These are phyloP conservation scores for Teunomyces lycoperdinae DNA, from an alignment of 805 yeast genomes.

Conservation along the genomic window DNA sequence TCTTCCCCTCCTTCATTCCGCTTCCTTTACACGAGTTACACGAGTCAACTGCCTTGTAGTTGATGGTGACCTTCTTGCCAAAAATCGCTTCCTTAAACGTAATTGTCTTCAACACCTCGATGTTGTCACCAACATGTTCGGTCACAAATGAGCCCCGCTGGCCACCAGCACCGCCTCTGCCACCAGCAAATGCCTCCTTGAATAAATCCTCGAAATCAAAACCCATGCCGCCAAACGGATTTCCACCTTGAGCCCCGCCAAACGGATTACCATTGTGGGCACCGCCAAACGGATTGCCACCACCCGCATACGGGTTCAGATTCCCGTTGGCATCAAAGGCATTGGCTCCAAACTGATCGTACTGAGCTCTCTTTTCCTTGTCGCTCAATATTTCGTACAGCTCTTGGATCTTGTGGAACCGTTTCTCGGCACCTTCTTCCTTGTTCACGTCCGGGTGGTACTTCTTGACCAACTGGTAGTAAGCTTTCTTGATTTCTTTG, in stretches of 20 bases:
- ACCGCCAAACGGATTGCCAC: constrained; percentile 39
- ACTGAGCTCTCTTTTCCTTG: constrained; percentile 80
- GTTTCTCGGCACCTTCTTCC: constrained; percentile 80
- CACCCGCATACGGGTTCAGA: constrained; percentile 44
- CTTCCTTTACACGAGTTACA: constrained; percentile 82
- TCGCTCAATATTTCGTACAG: constrained; percentile 91
- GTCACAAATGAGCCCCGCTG: constrained; percentile 53
- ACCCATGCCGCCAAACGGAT: constrained; percentile 55
- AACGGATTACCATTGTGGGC: constrained; percentile 21
- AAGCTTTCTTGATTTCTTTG: constrained; percentile 91
- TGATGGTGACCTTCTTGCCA: constrained; percentile 66
- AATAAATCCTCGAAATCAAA: constrained; percentile 45
- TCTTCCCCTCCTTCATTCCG: constrained; percentile 76
- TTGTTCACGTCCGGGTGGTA: constrained; percentile 97
- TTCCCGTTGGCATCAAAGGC: constrained; percentile 68
- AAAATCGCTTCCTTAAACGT: constrained; percentile 84
- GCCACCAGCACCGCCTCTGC: constrained; percentile 31
- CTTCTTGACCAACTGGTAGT: constrained; percentile 88
- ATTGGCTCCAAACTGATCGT: constrained; percentile 86
- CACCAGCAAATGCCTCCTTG: constrained; percentile 49
- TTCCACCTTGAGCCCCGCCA: constrained; percentile 25
- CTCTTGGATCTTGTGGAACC: constrained; percentile 89
- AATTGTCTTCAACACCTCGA: constrained; percentile 73
- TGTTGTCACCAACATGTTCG: constrained; percentile 84
- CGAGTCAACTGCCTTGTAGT: constrained; percentile 69